Evolutionary conservation across 2,329 filamentous ascomycete genomes (phyloP), one percentile per base, ranked within the genome.

Genomic region (Venturia pyrina): DNA sequence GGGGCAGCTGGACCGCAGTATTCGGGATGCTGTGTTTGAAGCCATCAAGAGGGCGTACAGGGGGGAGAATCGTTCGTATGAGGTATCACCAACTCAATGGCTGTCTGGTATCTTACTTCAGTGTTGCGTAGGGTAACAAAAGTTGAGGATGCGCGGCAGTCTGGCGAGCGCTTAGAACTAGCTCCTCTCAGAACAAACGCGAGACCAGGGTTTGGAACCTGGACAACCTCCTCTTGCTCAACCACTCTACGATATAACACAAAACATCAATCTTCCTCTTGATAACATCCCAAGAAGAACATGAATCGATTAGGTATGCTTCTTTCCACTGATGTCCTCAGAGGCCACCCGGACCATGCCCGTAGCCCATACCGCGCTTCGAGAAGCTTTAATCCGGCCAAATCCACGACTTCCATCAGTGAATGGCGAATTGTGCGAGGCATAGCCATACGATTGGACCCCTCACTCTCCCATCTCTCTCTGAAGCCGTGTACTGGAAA

Each of bases 241-340:
- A 34, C 28, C 53, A 59, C 32, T 59, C 32, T 11, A 7, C 53
- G n/a, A 37, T 59, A 59, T 37, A 32, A 37, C 53, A 13, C 28
- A 34, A 7, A 17, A 6, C 53, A 59, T 59, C 53, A 7, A 17
- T 34, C 13, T 32, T 5, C 19, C 32, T 37, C 53, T 37, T n/a
- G 3, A 37, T 19, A 37, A 3, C 53, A 59, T 37, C 32, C 15
- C 32, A 37, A 13, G 28, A 59, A 37, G 32, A 37, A 2, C 17
- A 59, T 59, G 53, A 59, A 59, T 59, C 53, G 53, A 37, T 37
- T 59, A 59, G 53, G 53, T 59, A 59, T 37, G 53, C 28, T 17
- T 37, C 1, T 8, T 10, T 59, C 28, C 32, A 10, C 53, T 5
- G 28, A 1, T 37, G 5, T 15, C 53, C 53, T 53, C 53, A n/a